Evolutionary conservation across 805 yeast genomes (phyloP).

Genomic region (Martiniozyma abietophila): DNA sequence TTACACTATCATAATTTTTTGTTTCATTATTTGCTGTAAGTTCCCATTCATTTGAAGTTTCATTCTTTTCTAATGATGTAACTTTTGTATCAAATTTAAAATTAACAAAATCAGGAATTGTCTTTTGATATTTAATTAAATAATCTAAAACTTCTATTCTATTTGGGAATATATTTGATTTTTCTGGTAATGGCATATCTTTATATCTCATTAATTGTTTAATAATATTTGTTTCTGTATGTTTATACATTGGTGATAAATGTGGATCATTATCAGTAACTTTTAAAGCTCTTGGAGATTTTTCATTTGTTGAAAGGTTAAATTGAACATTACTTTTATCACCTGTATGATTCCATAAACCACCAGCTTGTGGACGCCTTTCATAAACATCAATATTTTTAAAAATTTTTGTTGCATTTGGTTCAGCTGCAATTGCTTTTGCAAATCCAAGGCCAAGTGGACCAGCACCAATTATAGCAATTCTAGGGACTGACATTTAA

Average conservation of each 20-base stretch:
- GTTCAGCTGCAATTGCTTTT: constrained; percentile 26
- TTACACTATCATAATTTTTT: constrained; percentile 27
- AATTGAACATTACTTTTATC: constrained; percentile 19
- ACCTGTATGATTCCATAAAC: constrained; percentile 27
- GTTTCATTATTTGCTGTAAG: constrained; percentile 11
- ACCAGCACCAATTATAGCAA: constrained; percentile 30
- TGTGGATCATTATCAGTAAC: constrained; percentile 12
- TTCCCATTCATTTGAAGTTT: constrained; percentile 20
- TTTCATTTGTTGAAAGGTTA: constrained; percentile 8
- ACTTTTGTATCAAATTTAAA: constrained; percentile 36
- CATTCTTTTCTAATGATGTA: constrained; percentile 28
- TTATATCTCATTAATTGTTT: constrained; percentile 26
- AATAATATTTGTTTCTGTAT: constrained; percentile 27
- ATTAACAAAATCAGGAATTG: constrained; percentile 31
- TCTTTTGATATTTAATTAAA: constrained; percentile 43
- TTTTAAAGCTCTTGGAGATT: constrained; percentile 14
- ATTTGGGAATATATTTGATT: constrained; percentile 44
- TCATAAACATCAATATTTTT: constrained; percentile 24
- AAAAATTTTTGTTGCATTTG: constrained; percentile 17
- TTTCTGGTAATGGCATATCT: constrained; percentile 24
- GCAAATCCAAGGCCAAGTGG: constrained; percentile 28
- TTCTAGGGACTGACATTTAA: constrained; percentile 7
- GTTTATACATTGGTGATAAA: constrained; percentile 28
- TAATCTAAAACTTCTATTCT: constrained; percentile 56
- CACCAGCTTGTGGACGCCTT: constrained; percentile 25